Evolutionary conservation across 495 filamentous ascomycete species (phyloP), one percentile per base, ranked within the genome.

Genomic region (Rhypophila decipiens): DNA sequence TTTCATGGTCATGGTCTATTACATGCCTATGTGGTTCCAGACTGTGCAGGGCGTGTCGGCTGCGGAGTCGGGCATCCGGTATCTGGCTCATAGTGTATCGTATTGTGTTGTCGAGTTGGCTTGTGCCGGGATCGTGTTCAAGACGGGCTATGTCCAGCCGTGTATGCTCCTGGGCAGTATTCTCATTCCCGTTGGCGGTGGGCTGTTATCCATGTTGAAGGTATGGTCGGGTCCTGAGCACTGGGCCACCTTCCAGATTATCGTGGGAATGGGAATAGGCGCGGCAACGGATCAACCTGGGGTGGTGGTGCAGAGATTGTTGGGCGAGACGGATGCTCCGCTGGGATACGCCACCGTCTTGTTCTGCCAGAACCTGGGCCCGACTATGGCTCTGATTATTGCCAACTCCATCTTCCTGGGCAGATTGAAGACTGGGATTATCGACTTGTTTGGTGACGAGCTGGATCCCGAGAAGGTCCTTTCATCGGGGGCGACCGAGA

Each of bases 1-100:
- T 0, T 85, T 88, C 63, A 80, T 89, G 50, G 63, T 82, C 38
- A 53, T 84, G 12, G 65, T 79, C 37, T 86, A 79, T 60, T 82
- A 86, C 65, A 63, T 94, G 11, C 86, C 88, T 0, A 79, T 90
- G 49, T 95, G 83, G 78, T 91, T 95, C 71, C 89, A 95, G 58
- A 84, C 85, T 12, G 79, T 91, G 65, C 82, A 88, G 55, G 77
- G 74, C 33, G 76, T 73, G 19, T 69, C 71, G 1, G 83, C 88
- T n/a, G 75, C 79, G 7, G 68, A 79, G 31, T 87, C 86, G 2
- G 88, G 88, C 21, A 83, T 93, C 57, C 55, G 83, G 80, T 22
- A 64, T 94, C 4, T 87, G 88, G 0, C 69, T 85, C 42, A 75
- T 93, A 23, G 69, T 89, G 10, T 63, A 65, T 7, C 68, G 82